phyloP scores from a whole-genome alignment of 2,329 filamentous ascomycete species.

The Metarhizium rileyi region DNA sequence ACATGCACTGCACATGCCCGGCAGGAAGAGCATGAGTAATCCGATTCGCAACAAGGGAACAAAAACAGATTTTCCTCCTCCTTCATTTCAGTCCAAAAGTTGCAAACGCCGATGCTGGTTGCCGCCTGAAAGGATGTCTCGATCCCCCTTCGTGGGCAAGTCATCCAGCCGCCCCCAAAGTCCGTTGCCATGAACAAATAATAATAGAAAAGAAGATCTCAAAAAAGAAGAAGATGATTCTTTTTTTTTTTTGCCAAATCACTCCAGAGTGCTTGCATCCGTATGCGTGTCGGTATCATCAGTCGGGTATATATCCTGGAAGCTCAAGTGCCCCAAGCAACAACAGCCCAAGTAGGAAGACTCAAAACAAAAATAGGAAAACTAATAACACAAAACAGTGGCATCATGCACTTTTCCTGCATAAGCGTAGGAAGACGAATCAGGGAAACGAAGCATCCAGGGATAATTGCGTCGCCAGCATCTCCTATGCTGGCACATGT shows the following conservation, averaged over 20 bases:
- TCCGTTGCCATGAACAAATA: not conserved
- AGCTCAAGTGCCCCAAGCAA: constrained; percentile 11
- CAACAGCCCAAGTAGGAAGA: constrained; percentile 1
- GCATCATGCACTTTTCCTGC: not conserved
- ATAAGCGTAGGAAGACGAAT: not conserved
- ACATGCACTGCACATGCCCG: not conserved
- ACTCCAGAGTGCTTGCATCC: constrained; percentile 3
- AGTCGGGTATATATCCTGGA: constrained; percentile 21
- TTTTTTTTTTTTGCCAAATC: constrained; percentile 1
- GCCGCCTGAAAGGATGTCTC: not conserved
- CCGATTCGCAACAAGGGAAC: not conserved
- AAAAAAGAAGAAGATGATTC: not conserved
- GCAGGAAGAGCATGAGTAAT: not conserved
- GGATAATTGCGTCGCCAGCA: not conserved
- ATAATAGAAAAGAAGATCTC: not conserved
- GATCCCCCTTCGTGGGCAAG: not conserved
- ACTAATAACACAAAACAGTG: not conserved
- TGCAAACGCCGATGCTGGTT: not conserved
- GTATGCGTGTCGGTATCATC: constrained; percentile 4
- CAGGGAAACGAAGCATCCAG: not conserved
- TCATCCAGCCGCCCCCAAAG: not conserved
- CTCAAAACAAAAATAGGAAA: constrained; percentile 3
- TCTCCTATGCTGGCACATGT: not conserved
- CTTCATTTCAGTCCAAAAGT: not conserved
- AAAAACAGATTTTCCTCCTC: not conserved